A percentile compares a stretch with the other conserved stretches of the same genome.
These are phyloP conservation scores for Stagonosporopsis chrysanthemi DNA, from an alignment of 2,329 filamentous ascomycete species.

Conservation along the genomic window DNA sequence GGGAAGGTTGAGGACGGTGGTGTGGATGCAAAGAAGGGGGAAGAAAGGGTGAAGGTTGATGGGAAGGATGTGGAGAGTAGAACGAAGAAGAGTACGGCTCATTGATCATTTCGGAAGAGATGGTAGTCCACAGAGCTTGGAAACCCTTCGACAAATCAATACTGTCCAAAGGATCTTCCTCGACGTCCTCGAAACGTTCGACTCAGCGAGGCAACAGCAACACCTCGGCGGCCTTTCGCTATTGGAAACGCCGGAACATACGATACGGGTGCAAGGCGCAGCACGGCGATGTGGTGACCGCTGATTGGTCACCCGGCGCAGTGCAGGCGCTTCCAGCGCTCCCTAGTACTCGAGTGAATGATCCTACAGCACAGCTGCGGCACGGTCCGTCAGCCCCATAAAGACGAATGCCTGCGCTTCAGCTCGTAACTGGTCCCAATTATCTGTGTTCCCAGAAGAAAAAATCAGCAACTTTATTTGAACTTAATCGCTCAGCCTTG, in stretches of 20 bases:
- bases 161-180: neutral
- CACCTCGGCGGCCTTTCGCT: neutral
- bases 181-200: neutral
- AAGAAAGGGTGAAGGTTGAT: constrained; percentile 5
- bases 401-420: neutral
- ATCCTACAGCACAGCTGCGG: neutral
- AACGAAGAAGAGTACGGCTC: neutral
- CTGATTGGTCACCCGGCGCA: neutral
- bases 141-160: neutral
- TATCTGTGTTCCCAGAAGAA: neutral
- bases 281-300: constrained; percentile 1
- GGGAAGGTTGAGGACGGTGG: constrained; percentile 6
- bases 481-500: no score
- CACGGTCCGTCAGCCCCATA: neutral
- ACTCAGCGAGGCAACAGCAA: neutral
- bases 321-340: neutral
- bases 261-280: neutral
- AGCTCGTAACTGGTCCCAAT: neutral
- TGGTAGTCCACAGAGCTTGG: no score
- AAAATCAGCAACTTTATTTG: neutral
- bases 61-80: constrained; percentile 7
- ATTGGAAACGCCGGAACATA: no score
- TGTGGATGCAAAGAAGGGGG: neutral
- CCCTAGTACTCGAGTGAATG: neutral
- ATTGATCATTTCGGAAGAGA: neutral